Conservation (phyloP, 2,329 filamentous ascomycete genomes). For the Paraphoma chrysanthemicola region DNA sequence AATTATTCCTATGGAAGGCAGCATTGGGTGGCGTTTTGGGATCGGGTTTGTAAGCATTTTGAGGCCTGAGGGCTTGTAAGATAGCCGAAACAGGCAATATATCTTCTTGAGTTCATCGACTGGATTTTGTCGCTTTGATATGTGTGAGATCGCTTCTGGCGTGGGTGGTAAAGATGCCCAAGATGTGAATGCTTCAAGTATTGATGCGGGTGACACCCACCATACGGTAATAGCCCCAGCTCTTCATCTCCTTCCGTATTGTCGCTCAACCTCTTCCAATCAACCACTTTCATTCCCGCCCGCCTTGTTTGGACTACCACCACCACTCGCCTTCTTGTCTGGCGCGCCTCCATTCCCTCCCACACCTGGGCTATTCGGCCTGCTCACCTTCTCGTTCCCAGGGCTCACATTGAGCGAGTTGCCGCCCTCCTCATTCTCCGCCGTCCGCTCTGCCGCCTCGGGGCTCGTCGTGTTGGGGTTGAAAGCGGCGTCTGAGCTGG, state of each 20-base stretch:
- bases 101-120: background rate
- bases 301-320: constrained; percentile 46
- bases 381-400: constrained; percentile 65
- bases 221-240: too few species aligned
- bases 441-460: constrained; percentile 60
- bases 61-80: background rate
- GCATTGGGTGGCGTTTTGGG: background rate
- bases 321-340: constrained; percentile 41
- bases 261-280: background rate
- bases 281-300: constrained; percentile 16
- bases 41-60: background rate
- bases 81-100: background rate
- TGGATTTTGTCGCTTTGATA: background rate
- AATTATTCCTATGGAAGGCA: background rate
- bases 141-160: background rate
- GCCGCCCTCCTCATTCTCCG: constrained; percentile 43
- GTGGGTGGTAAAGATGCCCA: constrained; percentile 3
- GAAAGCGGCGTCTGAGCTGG: constrained; percentile 69
- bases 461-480: constrained; percentile 72
- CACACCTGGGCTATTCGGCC: constrained; percentile 51
- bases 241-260: too few species aligned
- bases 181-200: too few species aligned
- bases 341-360: constrained; percentile 48
- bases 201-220: too few species aligned
- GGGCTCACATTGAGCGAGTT: constrained; percentile 64